These are phyloP conservation scores for Penicillium corylophilum DNA, from an alignment of 2,329 filamentous ascomycete genomes.

Conservation along the genomic window DNA sequence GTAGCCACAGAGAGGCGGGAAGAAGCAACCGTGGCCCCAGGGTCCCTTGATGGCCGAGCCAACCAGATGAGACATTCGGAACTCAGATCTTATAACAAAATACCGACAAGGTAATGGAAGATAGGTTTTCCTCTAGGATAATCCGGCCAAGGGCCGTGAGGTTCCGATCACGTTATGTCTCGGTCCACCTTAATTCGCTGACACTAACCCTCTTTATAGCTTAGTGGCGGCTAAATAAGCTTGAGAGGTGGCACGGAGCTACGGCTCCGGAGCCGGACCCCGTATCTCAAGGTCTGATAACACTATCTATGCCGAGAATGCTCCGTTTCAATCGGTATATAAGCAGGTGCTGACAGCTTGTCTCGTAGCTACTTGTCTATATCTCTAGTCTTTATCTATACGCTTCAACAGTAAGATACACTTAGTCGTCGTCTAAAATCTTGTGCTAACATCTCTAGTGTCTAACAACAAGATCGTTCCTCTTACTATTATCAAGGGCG, in stretches of 20 bases:
- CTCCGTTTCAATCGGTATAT: constrained; percentile 8
- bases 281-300: constrained; percentile 5
- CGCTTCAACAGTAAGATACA: constrained; percentile 3
- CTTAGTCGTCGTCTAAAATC: not conserved
- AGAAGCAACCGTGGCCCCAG: constrained; percentile 1
- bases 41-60: constrained; percentile 2
- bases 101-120: constrained; percentile 3
- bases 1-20: constrained; percentile 1
- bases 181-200: constrained; percentile 6
- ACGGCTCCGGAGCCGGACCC: constrained; percentile 9
- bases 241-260: constrained; percentile 5
- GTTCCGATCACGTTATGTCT: constrained; percentile 10
- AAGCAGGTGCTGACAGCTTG: constrained; percentile 5
- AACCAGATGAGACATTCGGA: constrained; percentile 3
- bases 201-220: constrained; percentile 3
- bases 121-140: constrained; percentile 4
- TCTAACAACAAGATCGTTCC: constrained; percentile 8
- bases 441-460: constrained; percentile 6
- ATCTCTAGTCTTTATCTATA: constrained; percentile 7
- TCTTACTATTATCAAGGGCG: constrained; percentile 14
- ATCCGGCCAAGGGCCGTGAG: constrained; percentile 5
- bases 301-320: constrained; percentile 7
- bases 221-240: constrained; percentile 5
- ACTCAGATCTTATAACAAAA: constrained; percentile 2
- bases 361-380: constrained; percentile 2